Evolutionary conservation across 2,329 filamentous ascomycete species (phyloP), one percentile per base, ranked within the genome.

Genomic region (Pseudopithomyces chartarum): DNA sequence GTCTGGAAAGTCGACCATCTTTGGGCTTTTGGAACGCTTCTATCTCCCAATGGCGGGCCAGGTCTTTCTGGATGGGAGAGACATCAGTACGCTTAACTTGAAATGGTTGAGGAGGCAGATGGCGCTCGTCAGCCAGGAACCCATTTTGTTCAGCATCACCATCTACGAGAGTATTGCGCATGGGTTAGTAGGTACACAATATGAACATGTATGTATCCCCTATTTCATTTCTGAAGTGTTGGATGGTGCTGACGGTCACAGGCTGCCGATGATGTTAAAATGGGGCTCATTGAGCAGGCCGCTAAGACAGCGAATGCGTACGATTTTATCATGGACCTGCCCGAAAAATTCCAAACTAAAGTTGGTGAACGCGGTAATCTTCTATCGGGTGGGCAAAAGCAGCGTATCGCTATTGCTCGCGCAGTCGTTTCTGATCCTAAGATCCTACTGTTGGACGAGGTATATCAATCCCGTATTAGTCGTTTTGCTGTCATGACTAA

Each of bases 331-430:
- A 85, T 81, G 6, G 78, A 83, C 11, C 84, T 98, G 1, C 92
- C 95, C 0, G 90, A 98, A 64, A 90, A 90, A 1, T 98, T 98
- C 68, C 86, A 97, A 63, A 98, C 95, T 0, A 88, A 96, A 63
- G 94, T 98, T n/a, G 95, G 95, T 55, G 92, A 98, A 76, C 89
- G 93, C 60, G 95, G 95, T 8, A 96, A 97, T 73, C 79, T 97
- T 51, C 83, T 99, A 8, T 96, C 91, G 54, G 95, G 95, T 73
- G 95, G 95, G 34, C 95, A 99, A 77, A 97, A 97, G 76, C 95
- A 98, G 77, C 91, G 95, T 66, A 96, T 98, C 70, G 93, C 94
- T 11, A 97, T 98, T 75, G 92, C 94, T 7, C 85, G 92, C 68
- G 93, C 93, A 36, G 86, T 97, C 55, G 91, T 97, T 26, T 94